A percentile compares a stretch with the other conserved stretches of the same genome.
These are phyloP conservation scores for Parasitella parasitica DNA, from an alignment of 371 early-diverging fungal species.

Conservation along the genomic window DNA sequence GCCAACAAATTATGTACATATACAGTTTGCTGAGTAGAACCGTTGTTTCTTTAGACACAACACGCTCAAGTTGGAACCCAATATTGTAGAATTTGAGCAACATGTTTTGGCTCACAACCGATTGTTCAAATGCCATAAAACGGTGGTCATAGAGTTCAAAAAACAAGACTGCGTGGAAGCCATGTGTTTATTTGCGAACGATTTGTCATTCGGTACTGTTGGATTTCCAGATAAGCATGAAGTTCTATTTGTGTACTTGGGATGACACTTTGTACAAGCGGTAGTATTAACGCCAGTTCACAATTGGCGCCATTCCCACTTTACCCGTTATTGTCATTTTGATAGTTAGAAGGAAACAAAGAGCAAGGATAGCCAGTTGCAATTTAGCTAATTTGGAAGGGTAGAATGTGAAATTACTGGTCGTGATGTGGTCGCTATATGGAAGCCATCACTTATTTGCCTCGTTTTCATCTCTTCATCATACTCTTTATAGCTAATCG, in stretches of 20 bases:
- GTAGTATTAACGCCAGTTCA: neutral
- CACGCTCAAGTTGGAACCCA: conserved; percentile 73
- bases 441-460: conserved; percentile 86
- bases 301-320: conserved; percentile 2
- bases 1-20: conserved; percentile 74
- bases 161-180: conserved; percentile 63
- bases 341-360: no score
- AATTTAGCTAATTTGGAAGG: no score
- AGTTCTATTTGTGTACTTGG: neutral
- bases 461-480: conserved; percentile 71
- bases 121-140: conserved; percentile 80
- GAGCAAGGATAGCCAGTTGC: conserved; percentile 11
- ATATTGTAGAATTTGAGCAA: conserved; percentile 65
- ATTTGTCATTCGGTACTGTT: conserved; percentile 61
- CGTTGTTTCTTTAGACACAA: conserved; percentile 83
- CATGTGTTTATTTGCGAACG: conserved; percentile 57
- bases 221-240: conserved; percentile 69
- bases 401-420: conserved; percentile 48
- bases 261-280: neutral
- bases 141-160: conserved; percentile 91
- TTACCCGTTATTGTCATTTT: conserved; percentile 14
- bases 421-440: conserved; percentile 90
- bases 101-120: conserved; percentile 82
- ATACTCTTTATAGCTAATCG: conserved; percentile 16
- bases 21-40: conserved; percentile 80